Evolutionary conservation across 2,329 filamentous ascomycete species (phyloP), one percentile per base, ranked within the genome.

Genomic region (Penicillium hordei): DNA sequence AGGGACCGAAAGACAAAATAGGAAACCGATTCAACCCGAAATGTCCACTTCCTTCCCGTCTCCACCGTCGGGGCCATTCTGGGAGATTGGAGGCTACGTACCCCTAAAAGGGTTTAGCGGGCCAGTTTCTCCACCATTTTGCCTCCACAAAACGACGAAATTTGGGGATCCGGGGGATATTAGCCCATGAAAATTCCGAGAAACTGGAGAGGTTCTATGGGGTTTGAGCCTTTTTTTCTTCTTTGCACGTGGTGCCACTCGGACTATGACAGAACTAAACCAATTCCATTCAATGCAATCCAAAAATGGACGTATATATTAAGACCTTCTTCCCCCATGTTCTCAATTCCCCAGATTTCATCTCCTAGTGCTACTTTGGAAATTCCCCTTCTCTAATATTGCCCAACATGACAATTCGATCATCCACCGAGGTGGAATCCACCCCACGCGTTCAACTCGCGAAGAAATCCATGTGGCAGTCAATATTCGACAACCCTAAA

Each of bases 401-500:
- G 38, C 59, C 48, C 52, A 58, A 15, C 42, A 66, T 66, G 64
- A 44, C 25, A 34, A 34, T 34, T 2, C 33, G 15, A 34, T 34
- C 33, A 34, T 34, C 33, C 3, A 34, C 12, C n/a, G 64, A 66
- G 23, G 52, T 64, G 58, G 64, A 65, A 52, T 53, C 48, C 17
- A 12, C 19, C 1, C 34, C 63, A 31, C 66, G 59, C 6, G 23
- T 65, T 3, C 60, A 68, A 19, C 49, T 65, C 38, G 63, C 57
- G 10, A 69, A 65, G 42, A 64, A 66, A 49, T 65, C 64, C 3
- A 67, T 67, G 65, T 70, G 68, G 68, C 58, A 65, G 57, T 63
- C 66, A 4, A 57, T 69, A 23, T 59, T 59, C n/a, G 58, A 65
- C 4, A 81, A 79, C 50, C 72, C 72, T 21, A 83, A 82, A 68